Base-by-base conservation (phyloP, 1,284 basidiomycete species). In the Megacollybia platyphylla region DNA sequence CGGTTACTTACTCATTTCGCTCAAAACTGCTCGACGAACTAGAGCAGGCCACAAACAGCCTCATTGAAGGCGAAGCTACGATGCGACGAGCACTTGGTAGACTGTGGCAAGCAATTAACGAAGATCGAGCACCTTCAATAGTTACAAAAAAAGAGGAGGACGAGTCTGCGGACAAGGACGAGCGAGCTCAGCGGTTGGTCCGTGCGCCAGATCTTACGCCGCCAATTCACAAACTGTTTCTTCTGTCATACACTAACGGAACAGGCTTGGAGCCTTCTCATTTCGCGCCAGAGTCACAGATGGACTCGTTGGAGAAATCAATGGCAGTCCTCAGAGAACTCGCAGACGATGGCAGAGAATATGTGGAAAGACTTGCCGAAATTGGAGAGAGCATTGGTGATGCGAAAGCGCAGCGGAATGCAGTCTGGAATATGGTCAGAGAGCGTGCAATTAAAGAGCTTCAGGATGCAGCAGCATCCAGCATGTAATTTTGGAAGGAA, bases 271-370 rank as follows among this genome's bases (percentile, higher is more conserved):
- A 82, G 48, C 68, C 67, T 7, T 73, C 78, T 2, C 76, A 79
- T 49, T 80, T 80, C 48, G 62, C 71, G 3, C 74, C 75, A 10
- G 76, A 80, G 41, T 67, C 70, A 58, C 79, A 84, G 50, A 57
- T 74, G 46, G 79, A 79, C 37, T 78, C 64, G 8, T 55, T 88
- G 44, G 82, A 87, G 53, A 86, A 83, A 56, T 73, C 78, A 8
- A 52, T 88, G 34, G 72, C 77, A 7, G 69, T 73, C 3, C 58
- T 88, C 40, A 71, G 80, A 40, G 85, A 88, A 51, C 62, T 88
- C 11, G 79, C 84, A 52, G 86, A 88, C 53, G 86, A 88, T 52
- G 80, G 79, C 3, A 67, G 84, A 39, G 85, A 88, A 56, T 88
- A 87, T 54, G 74, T 79, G 3, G 86, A 87, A 52, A 71, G 85